A percentile compares a stretch with the other conserved stretches of the same genome.
These are phyloP conservation scores for Thozetella sp. DNA, from an alignment of 495 filamentous ascomycete species.

Conservation along the genomic window DNA sequence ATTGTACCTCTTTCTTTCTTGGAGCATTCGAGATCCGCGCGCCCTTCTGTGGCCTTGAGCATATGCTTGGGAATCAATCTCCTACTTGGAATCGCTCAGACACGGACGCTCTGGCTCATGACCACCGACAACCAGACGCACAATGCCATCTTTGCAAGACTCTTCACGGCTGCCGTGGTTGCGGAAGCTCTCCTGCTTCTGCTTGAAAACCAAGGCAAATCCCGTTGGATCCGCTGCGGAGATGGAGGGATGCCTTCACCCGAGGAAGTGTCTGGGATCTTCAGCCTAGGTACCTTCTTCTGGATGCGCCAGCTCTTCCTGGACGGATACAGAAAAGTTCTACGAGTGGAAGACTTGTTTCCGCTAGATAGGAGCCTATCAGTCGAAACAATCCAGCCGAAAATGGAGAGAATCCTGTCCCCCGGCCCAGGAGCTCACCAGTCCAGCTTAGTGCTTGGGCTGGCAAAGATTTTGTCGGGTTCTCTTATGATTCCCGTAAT, in stretches of 20 bases:
- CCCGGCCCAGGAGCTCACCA: background rate
- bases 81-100: background rate
- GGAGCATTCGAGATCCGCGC: background rate
- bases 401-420: background rate
- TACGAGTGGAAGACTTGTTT: background rate
- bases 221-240: background rate
- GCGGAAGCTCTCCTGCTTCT: background rate
- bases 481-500: conserved; percentile 18
- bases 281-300: background rate
- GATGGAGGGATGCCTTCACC: background rate
- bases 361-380: background rate
- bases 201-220: background rate
- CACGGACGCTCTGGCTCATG: background rate
- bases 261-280: background rate
- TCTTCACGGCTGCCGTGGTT: background rate
- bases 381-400: background rate
- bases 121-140: background rate
- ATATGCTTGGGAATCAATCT: background rate
- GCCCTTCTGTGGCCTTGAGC: background rate
- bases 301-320: background rate
- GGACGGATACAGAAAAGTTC: background rate
- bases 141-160: background rate
- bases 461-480: conserved; percentile 11
- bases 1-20: background rate
- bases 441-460: background rate